Base-by-base conservation (phyloP, 768 basidiomycete species). In the Mycena belliarum region DNA sequence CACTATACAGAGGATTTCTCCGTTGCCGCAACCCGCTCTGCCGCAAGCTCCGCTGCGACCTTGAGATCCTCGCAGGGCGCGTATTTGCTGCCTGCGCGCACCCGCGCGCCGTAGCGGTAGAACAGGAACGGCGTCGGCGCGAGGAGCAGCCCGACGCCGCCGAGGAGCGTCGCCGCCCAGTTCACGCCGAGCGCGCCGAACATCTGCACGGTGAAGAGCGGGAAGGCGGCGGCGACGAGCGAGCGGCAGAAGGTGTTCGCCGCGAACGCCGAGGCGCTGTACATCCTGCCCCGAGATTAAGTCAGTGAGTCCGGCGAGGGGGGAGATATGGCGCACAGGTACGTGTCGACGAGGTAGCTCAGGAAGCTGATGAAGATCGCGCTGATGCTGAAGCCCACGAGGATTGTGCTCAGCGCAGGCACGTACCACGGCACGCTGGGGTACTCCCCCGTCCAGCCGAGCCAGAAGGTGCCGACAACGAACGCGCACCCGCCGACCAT, bases 91-190 rank as follows among this genome's bases (percentile, higher is more conserved):
- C 75, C 74, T 16, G 71, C 67, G 11, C 89, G 76, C 52, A 91
- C 83, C 33, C 66, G 66, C 1, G 82, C 69, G 3, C 89, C 88
- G 68, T 83, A 89, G 55, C 79, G 81, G 71, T 84, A 87, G 75
- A 91, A 89, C 29, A 88, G 65, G 73, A 88, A 84, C 0, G 88
- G 88, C 42, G 79, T 82, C 1, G 88, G 89, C 1, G 82, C 76
- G 35, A 87, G 80, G n/a, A 86, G 59, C 3, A 88, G 70, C 0
- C 77, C 76, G 25, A 89, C 65, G 51, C 82, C 73, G 9, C 81
- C 88, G 18, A 89, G 74, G 21, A 90, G 68, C 0, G 81, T 82
- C 23, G 73, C 72, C 4, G 80, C 78, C 79, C 79, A 82, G 59
- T 81, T 78, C 81, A n/a, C 37, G 18, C 33, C 33, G 14, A 35